A percentile compares a stretch with the other conserved stretches of the same genome.
Conservation (phyloP, 192 early-diverging fungal genomes). For the Gryganskiella cystojenkinii region DNA sequence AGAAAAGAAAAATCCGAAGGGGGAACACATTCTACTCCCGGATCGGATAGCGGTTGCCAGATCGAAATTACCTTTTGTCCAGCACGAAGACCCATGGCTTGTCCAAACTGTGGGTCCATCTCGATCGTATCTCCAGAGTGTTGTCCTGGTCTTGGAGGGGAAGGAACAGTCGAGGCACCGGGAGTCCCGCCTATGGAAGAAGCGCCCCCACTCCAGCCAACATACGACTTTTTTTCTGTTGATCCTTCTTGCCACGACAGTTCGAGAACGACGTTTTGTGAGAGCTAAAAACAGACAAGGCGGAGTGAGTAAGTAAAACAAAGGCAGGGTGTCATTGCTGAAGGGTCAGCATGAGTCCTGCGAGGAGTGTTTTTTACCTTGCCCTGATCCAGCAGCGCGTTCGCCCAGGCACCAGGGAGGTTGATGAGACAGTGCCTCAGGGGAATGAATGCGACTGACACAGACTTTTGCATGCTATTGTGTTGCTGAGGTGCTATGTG, state of each 20-base stretch:
- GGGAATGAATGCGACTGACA: constrained; percentile 72
- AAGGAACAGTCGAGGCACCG: constrained; percentile 37
- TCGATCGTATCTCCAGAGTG: constrained; percentile 64
- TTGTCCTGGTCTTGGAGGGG: constrained; percentile 34
- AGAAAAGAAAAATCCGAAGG: not conserved
- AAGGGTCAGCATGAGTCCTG: not conserved
- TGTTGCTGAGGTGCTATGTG: not conserved
- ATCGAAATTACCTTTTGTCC: constrained; percentile 62
- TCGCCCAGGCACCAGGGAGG: constrained; percentile 77
- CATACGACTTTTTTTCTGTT: constrained; percentile 59
- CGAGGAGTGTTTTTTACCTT: too few species aligned
- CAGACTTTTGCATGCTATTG: constrained; percentile 64
- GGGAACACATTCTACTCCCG: not conserved
- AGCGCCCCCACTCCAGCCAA: constrained; percentile 75
- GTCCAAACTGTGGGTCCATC: constrained; percentile 78
- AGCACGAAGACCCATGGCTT: constrained; percentile 68
- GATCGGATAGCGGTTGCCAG: not conserved
- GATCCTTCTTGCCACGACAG: constrained; percentile 60
- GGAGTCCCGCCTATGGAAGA: constrained; percentile 33
- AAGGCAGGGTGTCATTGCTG: not conserved
- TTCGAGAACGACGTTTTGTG: constrained; percentile 72
- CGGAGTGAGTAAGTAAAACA: not conserved
- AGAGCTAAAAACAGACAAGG: constrained; percentile 41
- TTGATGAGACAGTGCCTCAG: constrained; percentile 78
- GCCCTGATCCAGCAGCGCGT: constrained; percentile 74